Conservation (phyloP, 345 rosid species). For the Camelina sativa region DNA sequence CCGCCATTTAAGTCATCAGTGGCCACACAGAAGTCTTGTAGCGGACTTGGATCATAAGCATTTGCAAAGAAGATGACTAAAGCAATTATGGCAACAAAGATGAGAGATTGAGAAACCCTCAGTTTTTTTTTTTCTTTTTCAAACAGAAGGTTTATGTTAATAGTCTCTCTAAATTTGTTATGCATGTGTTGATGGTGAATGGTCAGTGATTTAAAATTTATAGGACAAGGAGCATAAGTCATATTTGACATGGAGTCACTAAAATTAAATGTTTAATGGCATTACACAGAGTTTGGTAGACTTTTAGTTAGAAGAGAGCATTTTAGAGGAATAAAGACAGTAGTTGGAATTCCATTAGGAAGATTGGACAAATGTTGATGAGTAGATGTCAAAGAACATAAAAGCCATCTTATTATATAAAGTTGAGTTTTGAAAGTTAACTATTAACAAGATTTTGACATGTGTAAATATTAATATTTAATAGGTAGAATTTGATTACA, state of each 20-base stretch:
- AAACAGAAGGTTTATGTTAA: not conserved
- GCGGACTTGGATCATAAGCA: constrained; percentile 43
- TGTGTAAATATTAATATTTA: no score
- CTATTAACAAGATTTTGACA: no score
- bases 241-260: not conserved
- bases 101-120: constrained; percentile 12
- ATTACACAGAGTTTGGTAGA: not conserved
- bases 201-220: constrained; percentile 18
- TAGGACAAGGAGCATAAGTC: constrained; percentile 5
- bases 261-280: no score
- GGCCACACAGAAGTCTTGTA: constrained; percentile 42
- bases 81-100: constrained; percentile 10
- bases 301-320: constrained; percentile 6
- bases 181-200: constrained; percentile 17
- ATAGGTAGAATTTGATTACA: no score
- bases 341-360: constrained; percentile 15
- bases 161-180: constrained; percentile 9
- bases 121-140: constrained; percentile 9
- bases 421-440: no score
- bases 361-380: constrained; percentile 12
- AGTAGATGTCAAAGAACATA: constrained; percentile 24
- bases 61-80: constrained; percentile 19
- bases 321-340: not conserved
- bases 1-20: constrained; percentile 31
- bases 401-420: no score